These are phyloP conservation scores for Aspergillus funiculosus DNA, from an alignment of 495 filamentous ascomycete genomes.

Conservation along the genomic window DNA sequence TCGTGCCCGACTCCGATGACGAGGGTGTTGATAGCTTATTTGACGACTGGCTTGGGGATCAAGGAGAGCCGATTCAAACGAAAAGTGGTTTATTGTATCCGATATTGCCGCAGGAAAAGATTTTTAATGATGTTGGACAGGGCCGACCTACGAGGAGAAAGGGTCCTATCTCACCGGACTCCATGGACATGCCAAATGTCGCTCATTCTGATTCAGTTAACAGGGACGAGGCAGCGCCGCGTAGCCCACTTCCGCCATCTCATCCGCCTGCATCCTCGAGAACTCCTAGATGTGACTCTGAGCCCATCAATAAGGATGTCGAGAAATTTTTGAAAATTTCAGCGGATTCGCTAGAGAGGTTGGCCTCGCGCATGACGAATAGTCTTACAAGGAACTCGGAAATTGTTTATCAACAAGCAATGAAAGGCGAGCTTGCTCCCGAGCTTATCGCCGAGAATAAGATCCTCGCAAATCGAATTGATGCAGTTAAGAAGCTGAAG, in stretches of 20 bases:
- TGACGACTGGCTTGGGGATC: constrained; percentile 18
- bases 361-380: constrained; percentile 22
- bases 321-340: constrained; percentile 29
- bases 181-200: not conserved
- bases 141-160: not conserved
- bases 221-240: not conserved
- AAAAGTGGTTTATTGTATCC: constrained; percentile 27
- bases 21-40: constrained; percentile 27
- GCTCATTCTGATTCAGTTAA: constrained; percentile 8
- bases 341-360: constrained; percentile 16
- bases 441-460: constrained; percentile 38
- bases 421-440: constrained; percentile 35
- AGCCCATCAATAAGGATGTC: constrained; percentile 20
- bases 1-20: constrained; percentile 45
- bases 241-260: constrained; percentile 12
- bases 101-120: constrained; percentile 22
- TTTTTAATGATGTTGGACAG: not conserved
- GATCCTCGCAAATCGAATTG: constrained; percentile 27
- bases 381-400: constrained; percentile 34
- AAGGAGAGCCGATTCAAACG: constrained; percentile 19
- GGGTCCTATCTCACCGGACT: constrained; percentile 1
- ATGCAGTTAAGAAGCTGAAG: constrained; percentile 33
- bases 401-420: constrained; percentile 35
- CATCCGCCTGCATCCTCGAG: constrained; percentile 17
- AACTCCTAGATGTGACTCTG: constrained; percentile 13